Percentiles rank a stretch among this genome's conserved stretches.
These are phyloP conservation scores for Trichoderma gamsii DNA, from an alignment of 495 filamentous ascomycete species.

Conservation along the genomic window DNA sequence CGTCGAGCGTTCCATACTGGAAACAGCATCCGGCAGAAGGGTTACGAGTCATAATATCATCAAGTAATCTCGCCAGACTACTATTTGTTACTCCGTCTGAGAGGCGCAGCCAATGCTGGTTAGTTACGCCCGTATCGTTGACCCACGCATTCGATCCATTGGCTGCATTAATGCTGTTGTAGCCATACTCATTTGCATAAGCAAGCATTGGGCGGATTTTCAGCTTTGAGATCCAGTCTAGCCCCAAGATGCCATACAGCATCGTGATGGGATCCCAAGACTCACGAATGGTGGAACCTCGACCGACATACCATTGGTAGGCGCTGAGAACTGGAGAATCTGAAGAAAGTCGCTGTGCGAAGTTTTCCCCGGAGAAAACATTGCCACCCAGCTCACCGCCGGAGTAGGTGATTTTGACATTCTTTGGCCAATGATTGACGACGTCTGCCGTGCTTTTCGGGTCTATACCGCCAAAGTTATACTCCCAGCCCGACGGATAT, in stretches of 20 bases:
- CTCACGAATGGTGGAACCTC: neutral
- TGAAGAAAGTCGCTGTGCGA: neutral
- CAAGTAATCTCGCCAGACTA: neutral
- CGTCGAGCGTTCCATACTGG: neutral
- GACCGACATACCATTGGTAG: neutral
- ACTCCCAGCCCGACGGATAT: neutral
- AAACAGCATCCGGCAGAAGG: neutral
- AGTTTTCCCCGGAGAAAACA: neutral
- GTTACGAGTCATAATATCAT: neutral
- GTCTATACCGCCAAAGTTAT: neutral
- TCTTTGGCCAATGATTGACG: neutral
- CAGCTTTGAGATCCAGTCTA: neutral
- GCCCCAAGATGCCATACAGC: neutral
- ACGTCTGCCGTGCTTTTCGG: neutral
- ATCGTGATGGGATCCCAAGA: constrained; percentile 1
- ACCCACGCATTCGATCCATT: neutral
- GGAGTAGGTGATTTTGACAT: neutral
- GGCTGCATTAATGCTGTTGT: neutral
- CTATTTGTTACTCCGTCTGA: neutral
- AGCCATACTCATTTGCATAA: neutral
- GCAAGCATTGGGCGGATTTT: neutral
- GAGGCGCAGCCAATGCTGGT: neutral
- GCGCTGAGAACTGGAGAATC: constrained; percentile 3
- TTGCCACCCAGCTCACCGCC: neutral
- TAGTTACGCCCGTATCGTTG: neutral